A percentile compares a stretch with the other conserved stretches of the same genome.
phyloP scores from a whole-genome alignment of 768 basidiomycete genomes.

The Pleurotus giganteus region DNA sequence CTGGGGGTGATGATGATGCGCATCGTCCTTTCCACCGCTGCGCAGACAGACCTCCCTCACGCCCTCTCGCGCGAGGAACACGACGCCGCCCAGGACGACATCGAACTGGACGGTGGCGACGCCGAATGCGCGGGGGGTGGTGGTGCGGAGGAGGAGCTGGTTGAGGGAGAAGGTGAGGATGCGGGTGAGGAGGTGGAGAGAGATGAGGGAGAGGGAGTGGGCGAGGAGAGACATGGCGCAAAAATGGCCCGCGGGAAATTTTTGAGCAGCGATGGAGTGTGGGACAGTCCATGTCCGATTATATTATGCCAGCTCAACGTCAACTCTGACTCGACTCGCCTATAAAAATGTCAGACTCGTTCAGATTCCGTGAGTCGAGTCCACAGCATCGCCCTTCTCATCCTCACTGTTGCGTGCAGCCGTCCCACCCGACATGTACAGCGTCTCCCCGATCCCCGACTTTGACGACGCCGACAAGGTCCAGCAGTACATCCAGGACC shows the following conservation, averaged over 20 bases:
- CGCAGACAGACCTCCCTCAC: constrained; percentile 83
- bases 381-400: too few species aligned
- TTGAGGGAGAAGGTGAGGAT: constrained; percentile 87
- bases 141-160: constrained; percentile 80
- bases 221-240: constrained; percentile 40
- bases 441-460: constrained; percentile 61
- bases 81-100: constrained; percentile 81
- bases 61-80: constrained; percentile 94
- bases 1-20: constrained; percentile 10
- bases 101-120: constrained; percentile 95
- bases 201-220: constrained; percentile 67
- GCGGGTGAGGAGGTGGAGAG: constrained; percentile 83
- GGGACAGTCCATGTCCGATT: not conserved
- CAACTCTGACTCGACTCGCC: too few species aligned
- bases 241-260: too few species aligned
- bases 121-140: constrained; percentile 83
- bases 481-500: constrained; percentile 75
- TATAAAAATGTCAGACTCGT: too few species aligned
- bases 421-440: constrained; percentile 47
- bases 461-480: constrained; percentile 62
- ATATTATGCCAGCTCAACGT: too few species aligned
- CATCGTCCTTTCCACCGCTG: constrained; percentile 22
- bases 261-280: too few species aligned
- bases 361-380: too few species aligned
- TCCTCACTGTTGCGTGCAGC: constrained; percentile 25